Percentiles rank a stretch among this genome's conserved stretches.
Conservation (phyloP, 2,329 filamentous ascomycete species). For the Calonectria pauciramosa region DNA sequence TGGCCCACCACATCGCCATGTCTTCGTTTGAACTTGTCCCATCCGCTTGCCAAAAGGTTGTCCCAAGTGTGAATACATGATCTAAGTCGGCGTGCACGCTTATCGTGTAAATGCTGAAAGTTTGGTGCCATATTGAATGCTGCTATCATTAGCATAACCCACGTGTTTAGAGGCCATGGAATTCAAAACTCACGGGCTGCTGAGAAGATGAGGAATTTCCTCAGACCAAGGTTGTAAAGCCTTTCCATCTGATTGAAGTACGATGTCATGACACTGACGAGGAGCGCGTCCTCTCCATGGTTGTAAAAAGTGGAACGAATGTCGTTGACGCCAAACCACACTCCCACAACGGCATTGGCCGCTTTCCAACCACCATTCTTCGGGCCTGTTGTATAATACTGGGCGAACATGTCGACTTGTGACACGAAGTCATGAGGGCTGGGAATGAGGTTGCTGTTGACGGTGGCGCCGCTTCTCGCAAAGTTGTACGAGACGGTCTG, state of each 20-base stretch:
- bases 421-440: neutral
- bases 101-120: slow-evolving; percentile 9
- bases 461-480: slow-evolving; percentile 13
- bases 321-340: slow-evolving; percentile 22
- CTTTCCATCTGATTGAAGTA: slow-evolving; percentile 14
- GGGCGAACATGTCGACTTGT: neutral
- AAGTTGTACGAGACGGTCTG: slow-evolving; percentile 19
- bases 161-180: neutral
- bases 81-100: neutral
- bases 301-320: slow-evolving; percentile 6
- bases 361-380: neutral
- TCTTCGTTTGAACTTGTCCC: neutral
- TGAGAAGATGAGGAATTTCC: slow-evolving; percentile 6
- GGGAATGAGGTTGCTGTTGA: slow-evolving; percentile 7
- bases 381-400: neutral
- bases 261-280: neutral
- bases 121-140: slow-evolving; percentile 16
- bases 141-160: neutral
- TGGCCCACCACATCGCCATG: neutral
- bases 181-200: slow-evolving; percentile 6
- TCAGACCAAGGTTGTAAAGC: slow-evolving; percentile 9
- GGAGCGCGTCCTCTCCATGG: neutral
- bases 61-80: slow-evolving; percentile 8
- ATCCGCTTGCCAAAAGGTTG: neutral
- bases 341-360: slow-evolving; percentile 1